Conservation (phyloP, 1,284 basidiomycete genomes). For the Lignosus rhinocerotis region DNA sequence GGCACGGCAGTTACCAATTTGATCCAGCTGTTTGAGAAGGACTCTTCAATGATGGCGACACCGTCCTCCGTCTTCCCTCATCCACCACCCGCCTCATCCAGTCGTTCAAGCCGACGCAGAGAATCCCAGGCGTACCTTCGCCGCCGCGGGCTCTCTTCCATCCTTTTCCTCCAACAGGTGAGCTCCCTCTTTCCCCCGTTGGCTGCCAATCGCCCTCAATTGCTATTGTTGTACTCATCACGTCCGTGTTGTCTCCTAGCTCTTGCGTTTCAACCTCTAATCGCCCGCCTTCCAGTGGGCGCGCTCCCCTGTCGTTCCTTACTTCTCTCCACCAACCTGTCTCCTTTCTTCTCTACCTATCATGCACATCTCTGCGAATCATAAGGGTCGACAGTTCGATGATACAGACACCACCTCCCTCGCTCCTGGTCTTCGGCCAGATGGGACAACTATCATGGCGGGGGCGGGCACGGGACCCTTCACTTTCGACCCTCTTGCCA, state of each 20-base stretch:
- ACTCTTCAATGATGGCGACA: not conserved
- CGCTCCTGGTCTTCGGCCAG: constrained; percentile 11
- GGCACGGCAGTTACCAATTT: constrained; percentile 14
- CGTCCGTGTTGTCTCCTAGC: constrained; percentile 9
- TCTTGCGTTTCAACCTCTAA: constrained; percentile 19
- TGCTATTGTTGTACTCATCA: constrained; percentile 4
- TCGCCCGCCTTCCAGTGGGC: constrained; percentile 26
- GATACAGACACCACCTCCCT: not conserved
- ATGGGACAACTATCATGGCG: not conserved
- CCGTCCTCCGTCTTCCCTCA: not conserved
- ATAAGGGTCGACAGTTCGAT: constrained; percentile 14
- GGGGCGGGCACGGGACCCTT: constrained; percentile 7
- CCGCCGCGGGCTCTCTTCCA: constrained; percentile 14
- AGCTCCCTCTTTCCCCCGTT: not conserved
- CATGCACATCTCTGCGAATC: constrained; percentile 27
- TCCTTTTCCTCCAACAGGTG: constrained; percentile 12
- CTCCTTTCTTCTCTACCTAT: constrained; percentile 13
- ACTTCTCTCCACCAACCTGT: constrained; percentile 18
- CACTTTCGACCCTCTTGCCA: constrained; percentile 19
- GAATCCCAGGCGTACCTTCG: constrained; percentile 10
- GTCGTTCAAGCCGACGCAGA: constrained; percentile 25
- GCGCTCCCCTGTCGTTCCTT: constrained; percentile 34
- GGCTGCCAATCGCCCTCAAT: not conserved
- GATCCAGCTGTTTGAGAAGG: not conserved
- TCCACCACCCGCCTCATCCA: constrained; percentile 13